These are phyloP conservation scores for Leishmania braziliensis DNA, from an alignment of 208 protist species.

Conservation along the genomic window DNA sequence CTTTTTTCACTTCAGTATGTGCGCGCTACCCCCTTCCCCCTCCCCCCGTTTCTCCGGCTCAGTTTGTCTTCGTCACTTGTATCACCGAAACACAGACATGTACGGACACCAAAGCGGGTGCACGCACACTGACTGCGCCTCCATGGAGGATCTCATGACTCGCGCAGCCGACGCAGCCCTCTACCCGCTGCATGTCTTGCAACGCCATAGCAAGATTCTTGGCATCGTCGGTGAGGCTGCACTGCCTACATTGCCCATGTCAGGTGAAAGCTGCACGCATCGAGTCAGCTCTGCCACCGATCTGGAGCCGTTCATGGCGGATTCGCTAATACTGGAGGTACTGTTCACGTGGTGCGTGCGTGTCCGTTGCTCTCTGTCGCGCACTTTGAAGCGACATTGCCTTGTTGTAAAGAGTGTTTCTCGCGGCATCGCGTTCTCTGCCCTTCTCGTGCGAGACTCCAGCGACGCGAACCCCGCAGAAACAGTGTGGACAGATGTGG, in stretches of 20 bases:
- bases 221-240: conserved; percentile 19
- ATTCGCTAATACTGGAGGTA: background rate
- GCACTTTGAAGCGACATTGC: conserved; percentile 8
- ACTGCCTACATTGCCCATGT: conserved; percentile 13
- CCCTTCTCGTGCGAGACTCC: background rate
- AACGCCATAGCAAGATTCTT: conserved; percentile 5
- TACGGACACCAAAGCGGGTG: background rate
- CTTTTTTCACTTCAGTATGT: background rate
- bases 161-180: background rate
- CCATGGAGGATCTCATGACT: background rate
- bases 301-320: background rate
- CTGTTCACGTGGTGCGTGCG: conserved; percentile 19
- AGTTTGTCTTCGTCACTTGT: background rate
- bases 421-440: background rate
- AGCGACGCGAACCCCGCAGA: background rate
- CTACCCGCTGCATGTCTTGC: conserved; percentile 7
- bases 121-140: background rate
- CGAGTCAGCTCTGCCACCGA: background rate
- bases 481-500: background rate
- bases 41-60: background rate
- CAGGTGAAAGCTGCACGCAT: conserved; percentile 3
- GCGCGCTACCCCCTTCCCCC: background rate
- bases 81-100: background rate
- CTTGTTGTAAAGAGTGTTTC: conserved; percentile 12
- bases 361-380: conserved; percentile 15